A percentile compares a stretch with the other conserved stretches of the same genome.
Conservation (phyloP, 371 early-diverging fungal genomes). For the Rhizomucor pusillus region DNA sequence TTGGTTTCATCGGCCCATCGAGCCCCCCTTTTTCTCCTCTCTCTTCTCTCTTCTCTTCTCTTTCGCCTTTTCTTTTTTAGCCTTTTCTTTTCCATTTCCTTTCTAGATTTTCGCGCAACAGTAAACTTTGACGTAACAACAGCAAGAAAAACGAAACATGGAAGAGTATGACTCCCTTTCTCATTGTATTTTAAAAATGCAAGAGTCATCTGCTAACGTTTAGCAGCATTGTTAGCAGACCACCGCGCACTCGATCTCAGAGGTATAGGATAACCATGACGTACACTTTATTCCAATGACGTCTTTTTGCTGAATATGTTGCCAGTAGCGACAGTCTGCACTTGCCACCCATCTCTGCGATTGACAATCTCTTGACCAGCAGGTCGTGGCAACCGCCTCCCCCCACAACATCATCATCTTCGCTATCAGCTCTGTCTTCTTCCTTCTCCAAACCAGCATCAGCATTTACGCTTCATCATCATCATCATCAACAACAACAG, state of each 20-base stretch:
- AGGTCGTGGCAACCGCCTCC: conserved; percentile 8
- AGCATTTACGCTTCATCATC: too few relatives aligned
- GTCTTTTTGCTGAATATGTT: not conserved
- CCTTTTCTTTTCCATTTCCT: conserved; percentile 1
- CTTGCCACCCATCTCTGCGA: conserved; percentile 18
- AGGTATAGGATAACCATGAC: conserved; percentile 1
- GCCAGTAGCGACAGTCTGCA: conserved; percentile 1
- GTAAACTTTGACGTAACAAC: too few relatives aligned
- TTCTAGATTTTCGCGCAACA: too few relatives aligned
- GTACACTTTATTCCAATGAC: too few relatives aligned
- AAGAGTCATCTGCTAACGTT: too few relatives aligned
- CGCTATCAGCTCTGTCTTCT: not conserved
- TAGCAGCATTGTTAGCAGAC: too few relatives aligned
- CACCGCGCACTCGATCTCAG: not conserved
- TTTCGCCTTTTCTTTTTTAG: not conserved
- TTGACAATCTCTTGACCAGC: conserved; percentile 12
- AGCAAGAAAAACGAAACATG: too few relatives aligned
- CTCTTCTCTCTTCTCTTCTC: not conserved
- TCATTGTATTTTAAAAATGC: too few relatives aligned
- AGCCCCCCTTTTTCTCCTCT: not conserved
- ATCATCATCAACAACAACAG: not conserved
- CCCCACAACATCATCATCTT: not conserved
- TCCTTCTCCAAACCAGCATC: too few relatives aligned
- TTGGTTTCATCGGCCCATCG: conserved; percentile 1
- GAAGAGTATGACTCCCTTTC: too few relatives aligned